Evolutionary conservation across 2,329 filamentous ascomycete genomes (phyloP).

Genomic region (Fusarium hostae): DNA sequence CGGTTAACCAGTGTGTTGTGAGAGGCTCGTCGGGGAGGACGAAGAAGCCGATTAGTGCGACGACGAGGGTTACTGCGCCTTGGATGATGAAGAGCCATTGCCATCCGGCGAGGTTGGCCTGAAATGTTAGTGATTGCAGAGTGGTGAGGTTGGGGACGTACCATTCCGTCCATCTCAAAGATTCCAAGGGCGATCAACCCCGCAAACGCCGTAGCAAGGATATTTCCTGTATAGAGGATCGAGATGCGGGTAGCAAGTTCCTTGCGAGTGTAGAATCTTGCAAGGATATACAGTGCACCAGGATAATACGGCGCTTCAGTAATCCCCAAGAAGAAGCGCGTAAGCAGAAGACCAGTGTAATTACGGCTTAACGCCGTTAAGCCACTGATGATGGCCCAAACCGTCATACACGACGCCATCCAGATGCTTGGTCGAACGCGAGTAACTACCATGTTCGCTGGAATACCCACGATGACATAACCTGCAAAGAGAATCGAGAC

Average conservation of each 20-base stretch:
- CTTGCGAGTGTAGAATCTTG: slow-evolving; percentile 65
- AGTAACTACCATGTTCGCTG: slow-evolving; percentile 57
- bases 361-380: slow-evolving; percentile 58
- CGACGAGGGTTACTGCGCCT: slow-evolving; percentile 55
- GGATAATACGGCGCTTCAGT: slow-evolving; percentile 55
- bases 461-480: slow-evolving; percentile 56
- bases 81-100: slow-evolving; percentile 72
- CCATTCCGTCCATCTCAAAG: slow-evolving; percentile 47
- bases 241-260: slow-evolving; percentile 55
- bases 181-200: slow-evolving; percentile 57
- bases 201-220: slow-evolving; percentile 51
- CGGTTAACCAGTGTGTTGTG: slow-evolving; percentile 55
- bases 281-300: slow-evolving; percentile 56
- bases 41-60: slow-evolving; percentile 41
- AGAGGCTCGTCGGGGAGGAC: slow-evolving; percentile 52
- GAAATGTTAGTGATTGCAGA: background rate
- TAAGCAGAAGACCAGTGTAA: slow-evolving; percentile 60
- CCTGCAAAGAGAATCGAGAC: slow-evolving; percentile 53
- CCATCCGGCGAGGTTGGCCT: slow-evolving; percentile 43
- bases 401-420: slow-evolving; percentile 54
- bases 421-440: slow-evolving; percentile 54
- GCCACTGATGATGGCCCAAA: slow-evolving; percentile 60
- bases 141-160: accelerated
- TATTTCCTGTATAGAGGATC: slow-evolving; percentile 56
- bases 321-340: slow-evolving; percentile 56